Conservation (phyloP, 106 monocot genomes). For the Dendrobium chrysotoxum region DNA sequence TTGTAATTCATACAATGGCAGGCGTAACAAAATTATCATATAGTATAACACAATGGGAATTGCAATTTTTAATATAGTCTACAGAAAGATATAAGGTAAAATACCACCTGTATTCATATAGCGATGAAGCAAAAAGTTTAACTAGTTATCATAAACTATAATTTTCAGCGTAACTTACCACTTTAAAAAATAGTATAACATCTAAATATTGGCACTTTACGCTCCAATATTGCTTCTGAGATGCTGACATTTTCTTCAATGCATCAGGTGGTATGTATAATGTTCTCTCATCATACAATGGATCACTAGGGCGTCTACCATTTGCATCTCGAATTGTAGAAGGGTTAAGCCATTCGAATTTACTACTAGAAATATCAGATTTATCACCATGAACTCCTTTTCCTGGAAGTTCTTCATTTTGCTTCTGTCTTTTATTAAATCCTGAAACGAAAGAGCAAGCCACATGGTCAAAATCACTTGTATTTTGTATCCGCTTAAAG, state of each 20-base stretch:
- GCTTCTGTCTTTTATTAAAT: constrained; percentile 54
- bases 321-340: constrained; percentile 66
- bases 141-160: neutral
- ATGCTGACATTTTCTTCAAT: constrained; percentile 79
- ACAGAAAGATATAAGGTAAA: neutral
- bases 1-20: neutral
- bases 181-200: constrained; percentile 94
- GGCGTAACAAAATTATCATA: neutral
- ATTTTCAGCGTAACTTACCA: constrained; percentile 41
- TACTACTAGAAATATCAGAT: constrained; percentile 38
- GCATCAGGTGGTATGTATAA: constrained; percentile 76
- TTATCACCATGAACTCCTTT: constrained; percentile 11
- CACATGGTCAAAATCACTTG: constrained; percentile 8
- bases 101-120: neutral
- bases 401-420: constrained; percentile 12
- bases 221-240: constrained; percentile 95
- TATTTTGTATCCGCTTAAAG: constrained; percentile 61
- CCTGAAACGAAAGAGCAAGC: constrained; percentile 13
- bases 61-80: neutral
- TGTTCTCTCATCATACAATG: constrained; percentile 80
- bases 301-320: constrained; percentile 58
- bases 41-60: neutral
- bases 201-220: constrained; percentile 89
- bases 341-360: constrained; percentile 91
- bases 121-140: neutral